Evolutionary conservation across 1,139 yeast species (phyloP).

Genomic region (Magnusiomyces tetraspermus): DNA sequence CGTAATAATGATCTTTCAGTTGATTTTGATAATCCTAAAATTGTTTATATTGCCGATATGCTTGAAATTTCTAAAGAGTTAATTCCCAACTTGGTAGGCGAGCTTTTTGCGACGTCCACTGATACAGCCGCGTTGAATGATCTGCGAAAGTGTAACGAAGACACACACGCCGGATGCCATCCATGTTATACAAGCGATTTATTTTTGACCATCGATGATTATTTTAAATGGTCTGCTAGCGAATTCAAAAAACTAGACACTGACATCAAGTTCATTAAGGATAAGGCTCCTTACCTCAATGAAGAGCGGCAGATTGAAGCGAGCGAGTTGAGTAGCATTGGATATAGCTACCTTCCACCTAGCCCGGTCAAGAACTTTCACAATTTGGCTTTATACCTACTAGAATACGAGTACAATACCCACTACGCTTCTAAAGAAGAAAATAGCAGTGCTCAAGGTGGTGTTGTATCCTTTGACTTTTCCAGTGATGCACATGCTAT

Average conservation of each 20-base stretch:
- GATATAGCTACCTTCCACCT: background rate
- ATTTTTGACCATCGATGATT: background rate
- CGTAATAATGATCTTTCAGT: background rate
- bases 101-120: background rate
- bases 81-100: background rate
- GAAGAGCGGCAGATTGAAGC: background rate
- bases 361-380: slow-evolving; percentile 1
- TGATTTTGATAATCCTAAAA: background rate
- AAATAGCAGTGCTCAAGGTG: background rate
- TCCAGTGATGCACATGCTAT: slow-evolving; percentile 1
- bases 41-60: background rate
- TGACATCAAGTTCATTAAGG: background rate
- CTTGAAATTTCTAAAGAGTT: background rate
- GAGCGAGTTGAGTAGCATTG: background rate
- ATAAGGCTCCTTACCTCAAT: slow-evolving; percentile 3
- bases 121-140: slow-evolving; percentile 2
- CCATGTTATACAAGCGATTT: background rate
- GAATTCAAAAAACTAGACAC: background rate
- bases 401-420: slow-evolving; percentile 1
- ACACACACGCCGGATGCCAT: background rate
- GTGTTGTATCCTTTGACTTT: background rate
- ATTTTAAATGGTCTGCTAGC: background rate
- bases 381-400: background rate
- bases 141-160: slow-evolving; percentile 1
- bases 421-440: background rate